These are phyloP conservation scores for Hygrophorus pudorinus DNA, from an alignment of 768 basidiomycete genomes.

Conservation along the genomic window DNA sequence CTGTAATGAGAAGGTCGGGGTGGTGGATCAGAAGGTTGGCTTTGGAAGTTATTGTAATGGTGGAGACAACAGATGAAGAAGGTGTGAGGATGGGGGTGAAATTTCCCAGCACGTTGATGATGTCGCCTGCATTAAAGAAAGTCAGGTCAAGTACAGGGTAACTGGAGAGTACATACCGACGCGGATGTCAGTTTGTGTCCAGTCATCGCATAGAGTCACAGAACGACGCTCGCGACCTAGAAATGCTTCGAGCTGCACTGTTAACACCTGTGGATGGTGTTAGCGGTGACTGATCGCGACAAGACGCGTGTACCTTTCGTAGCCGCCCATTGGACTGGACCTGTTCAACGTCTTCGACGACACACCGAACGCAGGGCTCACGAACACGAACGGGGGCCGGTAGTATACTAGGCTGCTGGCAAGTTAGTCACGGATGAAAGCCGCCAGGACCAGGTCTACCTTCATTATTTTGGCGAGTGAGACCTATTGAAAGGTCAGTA, in stretches of 20 bases:
- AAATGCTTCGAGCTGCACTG: conserved; percentile 29
- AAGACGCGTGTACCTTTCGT: conserved; percentile 31
- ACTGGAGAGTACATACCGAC: conserved; percentile 32
- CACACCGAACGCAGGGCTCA: conserved; percentile 43
- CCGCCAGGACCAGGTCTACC: neutral
- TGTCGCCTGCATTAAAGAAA: conserved; percentile 41
- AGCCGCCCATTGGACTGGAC: conserved; percentile 18
- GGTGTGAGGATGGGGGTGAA: conserved; percentile 20
- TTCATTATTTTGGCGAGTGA: neutral
- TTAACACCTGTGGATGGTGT: conserved; percentile 32
- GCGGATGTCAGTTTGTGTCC: conserved; percentile 55
- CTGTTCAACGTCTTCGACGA: conserved; percentile 37
- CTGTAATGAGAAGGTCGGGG: conserved; percentile 86
- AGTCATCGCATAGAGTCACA: conserved; percentile 69
- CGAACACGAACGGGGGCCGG: conserved; percentile 17
- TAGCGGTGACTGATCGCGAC: neutral
- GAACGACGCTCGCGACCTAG: conserved; percentile 27
- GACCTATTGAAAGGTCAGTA: neutral
- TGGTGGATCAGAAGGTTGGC: conserved; percentile 76
- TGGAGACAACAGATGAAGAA: conserved; percentile 24
- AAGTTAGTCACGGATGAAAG: neutral
- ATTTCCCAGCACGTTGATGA: conserved; percentile 64
- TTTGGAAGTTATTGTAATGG: conserved; percentile 52
- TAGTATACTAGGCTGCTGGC: conserved; percentile 3
- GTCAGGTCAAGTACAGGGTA: neutral